phyloP scores from a whole-genome alignment of 1,284 basidiomycete species.

The Puccinia polysora region DNA sequence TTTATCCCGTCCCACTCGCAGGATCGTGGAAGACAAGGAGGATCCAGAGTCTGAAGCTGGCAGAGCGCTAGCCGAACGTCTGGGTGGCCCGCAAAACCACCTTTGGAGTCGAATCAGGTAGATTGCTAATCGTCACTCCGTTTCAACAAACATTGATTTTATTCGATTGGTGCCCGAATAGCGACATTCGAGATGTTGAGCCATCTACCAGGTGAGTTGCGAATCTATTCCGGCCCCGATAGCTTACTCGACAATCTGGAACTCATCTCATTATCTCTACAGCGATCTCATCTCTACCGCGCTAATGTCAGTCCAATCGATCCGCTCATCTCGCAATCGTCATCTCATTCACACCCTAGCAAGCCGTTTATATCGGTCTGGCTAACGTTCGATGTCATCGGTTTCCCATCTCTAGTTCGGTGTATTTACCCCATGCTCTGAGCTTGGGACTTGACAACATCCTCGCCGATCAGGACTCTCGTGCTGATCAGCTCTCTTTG shows the following conservation, averaged over 20 bases:
- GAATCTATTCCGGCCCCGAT: no score
- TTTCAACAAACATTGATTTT: not conserved
- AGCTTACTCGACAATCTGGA: no score
- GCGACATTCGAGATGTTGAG: conserved; percentile 1
- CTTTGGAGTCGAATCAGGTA: conserved; percentile 18
- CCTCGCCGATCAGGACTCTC: conserved; percentile 30
- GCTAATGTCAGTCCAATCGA: conserved; percentile 18
- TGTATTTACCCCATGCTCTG: conserved; percentile 19
- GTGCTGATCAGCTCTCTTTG: conserved; percentile 23
- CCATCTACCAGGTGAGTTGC: no score
- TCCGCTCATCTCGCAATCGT: not conserved
- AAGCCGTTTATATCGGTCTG: not conserved
- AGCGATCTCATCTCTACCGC: conserved; percentile 26
- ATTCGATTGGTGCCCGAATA: not conserved
- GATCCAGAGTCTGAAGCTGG: conserved; percentile 20
- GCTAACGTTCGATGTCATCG: not conserved
- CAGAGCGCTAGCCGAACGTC: conserved; percentile 15
- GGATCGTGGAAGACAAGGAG: conserved; percentile 24
- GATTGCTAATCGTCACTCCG: not conserved
- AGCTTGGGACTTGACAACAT: conserved; percentile 25
- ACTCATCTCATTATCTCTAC: not conserved
- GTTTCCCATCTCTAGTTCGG: conserved; percentile 2
- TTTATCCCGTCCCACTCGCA: not conserved
- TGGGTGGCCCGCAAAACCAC: conserved; percentile 18
- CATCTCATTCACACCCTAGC: not conserved